Conservation (phyloP, 768 basidiomycete species). For the Amanita exitialis region DNA sequence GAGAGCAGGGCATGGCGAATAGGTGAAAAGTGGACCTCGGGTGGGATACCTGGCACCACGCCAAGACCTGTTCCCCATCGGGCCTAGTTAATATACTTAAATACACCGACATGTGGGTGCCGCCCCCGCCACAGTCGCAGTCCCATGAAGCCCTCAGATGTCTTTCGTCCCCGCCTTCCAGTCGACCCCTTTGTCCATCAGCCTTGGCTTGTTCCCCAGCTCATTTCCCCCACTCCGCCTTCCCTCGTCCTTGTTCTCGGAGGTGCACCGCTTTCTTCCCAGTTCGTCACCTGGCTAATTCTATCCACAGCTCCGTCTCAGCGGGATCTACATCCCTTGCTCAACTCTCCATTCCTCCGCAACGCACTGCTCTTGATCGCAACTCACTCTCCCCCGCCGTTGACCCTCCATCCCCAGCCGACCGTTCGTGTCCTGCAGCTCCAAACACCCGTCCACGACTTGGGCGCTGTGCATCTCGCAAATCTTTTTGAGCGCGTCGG, state of each 20-base stretch:
- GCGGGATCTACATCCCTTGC: conserved; percentile 24
- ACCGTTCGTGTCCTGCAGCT: conserved; percentile 25
- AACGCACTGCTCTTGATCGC: conserved; percentile 30
- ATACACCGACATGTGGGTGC: background rate
- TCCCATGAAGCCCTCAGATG: conserved; percentile 11
- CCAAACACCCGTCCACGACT: conserved; percentile 19
- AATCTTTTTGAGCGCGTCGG: conserved; percentile 29
- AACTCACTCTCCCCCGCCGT: conserved; percentile 24
- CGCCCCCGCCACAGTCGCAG: background rate
- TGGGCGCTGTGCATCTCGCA: conserved; percentile 31
- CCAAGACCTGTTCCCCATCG: background rate
- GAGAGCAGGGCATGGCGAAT: conserved; percentile 28
- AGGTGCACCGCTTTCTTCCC: conserved; percentile 11
- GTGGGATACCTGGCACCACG: too few species aligned
- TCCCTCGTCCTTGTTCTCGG: conserved; percentile 31
- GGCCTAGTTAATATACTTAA: background rate
- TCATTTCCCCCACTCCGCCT: conserved; percentile 10
- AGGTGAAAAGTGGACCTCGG: conserved; percentile 22
- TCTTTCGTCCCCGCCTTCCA: conserved; percentile 27
- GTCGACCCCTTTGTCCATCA: conserved; percentile 22
- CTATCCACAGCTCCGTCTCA: conserved; percentile 19
- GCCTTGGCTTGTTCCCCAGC: conserved; percentile 7
- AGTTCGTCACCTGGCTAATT: background rate
- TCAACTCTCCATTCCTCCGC: conserved; percentile 22
- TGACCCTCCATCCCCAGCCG: conserved; percentile 13